A percentile compares a stretch with the other conserved stretches of the same genome.
phyloP scores from a whole-genome alignment of 768 basidiomycete genomes.

The Gloeopeniophorella convolvens region DNA sequence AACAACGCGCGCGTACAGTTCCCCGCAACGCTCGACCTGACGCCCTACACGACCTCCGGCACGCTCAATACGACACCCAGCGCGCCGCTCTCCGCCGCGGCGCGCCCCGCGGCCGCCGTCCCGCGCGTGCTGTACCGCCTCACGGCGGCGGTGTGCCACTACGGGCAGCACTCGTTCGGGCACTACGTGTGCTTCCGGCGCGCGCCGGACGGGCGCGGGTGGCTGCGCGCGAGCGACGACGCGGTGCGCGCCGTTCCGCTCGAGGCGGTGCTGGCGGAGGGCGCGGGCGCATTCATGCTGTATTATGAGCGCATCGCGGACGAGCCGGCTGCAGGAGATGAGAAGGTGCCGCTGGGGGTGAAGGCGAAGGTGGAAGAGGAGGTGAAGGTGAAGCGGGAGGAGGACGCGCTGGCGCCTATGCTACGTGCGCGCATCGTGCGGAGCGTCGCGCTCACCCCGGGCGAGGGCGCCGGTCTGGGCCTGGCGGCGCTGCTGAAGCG shows the following conservation, averaged over 20 bases:
- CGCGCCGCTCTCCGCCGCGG: constrained; percentile 40
- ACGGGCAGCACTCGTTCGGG: constrained; percentile 86
- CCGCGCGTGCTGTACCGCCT: constrained; percentile 81
- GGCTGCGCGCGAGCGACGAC: constrained; percentile 89
- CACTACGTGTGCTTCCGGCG: constrained; percentile 92
- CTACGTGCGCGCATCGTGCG: constrained; percentile 47
- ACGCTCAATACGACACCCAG: constrained; percentile 52
- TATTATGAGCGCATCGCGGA: constrained; percentile 74
- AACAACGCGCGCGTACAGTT: constrained; percentile 78
- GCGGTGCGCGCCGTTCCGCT: constrained; percentile 70
- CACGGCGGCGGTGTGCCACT: constrained; percentile 84
- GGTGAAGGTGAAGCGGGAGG: constrained; percentile 17
- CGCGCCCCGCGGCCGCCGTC: constrained; percentile 46
- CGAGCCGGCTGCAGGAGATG: constrained; percentile 40
- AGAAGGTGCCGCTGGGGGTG: constrained; percentile 21
- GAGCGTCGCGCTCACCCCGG: constrained; percentile 48
- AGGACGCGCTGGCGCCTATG: constrained; percentile 16
- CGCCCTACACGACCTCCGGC: constrained; percentile 81
- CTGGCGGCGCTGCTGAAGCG: constrained; percentile 21
- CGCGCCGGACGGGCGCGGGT: constrained; percentile 67
- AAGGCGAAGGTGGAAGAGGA: constrained; percentile 7
- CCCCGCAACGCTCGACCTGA: constrained; percentile 84
- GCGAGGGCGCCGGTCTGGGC: constrained; percentile 37
- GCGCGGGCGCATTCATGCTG: constrained; percentile 81
- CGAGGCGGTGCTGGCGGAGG: constrained; percentile 66